phyloP scores from a whole-genome alignment of 2,329 filamentous ascomycete species.

The Sclerotinia nivalis region DNA sequence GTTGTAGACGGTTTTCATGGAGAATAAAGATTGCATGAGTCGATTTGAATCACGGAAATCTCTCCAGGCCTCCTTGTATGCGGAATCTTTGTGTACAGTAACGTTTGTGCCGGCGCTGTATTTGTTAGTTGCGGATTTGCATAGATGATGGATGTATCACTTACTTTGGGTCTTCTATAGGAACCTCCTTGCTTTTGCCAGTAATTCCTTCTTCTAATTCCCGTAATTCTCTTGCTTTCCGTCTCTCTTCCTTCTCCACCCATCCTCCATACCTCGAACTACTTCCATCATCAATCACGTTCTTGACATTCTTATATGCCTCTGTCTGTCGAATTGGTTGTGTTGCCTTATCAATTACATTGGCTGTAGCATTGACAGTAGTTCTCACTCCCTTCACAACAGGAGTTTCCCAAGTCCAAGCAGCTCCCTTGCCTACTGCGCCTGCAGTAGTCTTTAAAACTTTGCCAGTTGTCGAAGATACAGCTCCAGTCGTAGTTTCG shows the following conservation, averaged over 20 bases:
- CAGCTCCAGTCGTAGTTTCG: slow-evolving; percentile 79
- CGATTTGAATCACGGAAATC: slow-evolving; percentile 90
- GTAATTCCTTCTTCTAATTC: slow-evolving; percentile 58
- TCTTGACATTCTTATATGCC: slow-evolving; percentile 90
- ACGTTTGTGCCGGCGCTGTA: slow-evolving; percentile 87
- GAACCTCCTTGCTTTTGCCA: slow-evolving; percentile 56
- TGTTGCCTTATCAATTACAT: slow-evolving; percentile 90
- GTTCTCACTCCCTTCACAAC: slow-evolving; percentile 89
- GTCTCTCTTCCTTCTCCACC: slow-evolving; percentile 93
- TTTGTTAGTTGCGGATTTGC: slow-evolving; percentile 36
- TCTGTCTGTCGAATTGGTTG: slow-evolving; percentile 92
- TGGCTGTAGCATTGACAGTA: slow-evolving; percentile 81
- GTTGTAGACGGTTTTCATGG: slow-evolving; percentile 82
- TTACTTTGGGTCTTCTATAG: slow-evolving; percentile 86
- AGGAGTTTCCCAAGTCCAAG: slow-evolving; percentile 96
- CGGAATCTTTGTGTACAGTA: slow-evolving; percentile 93
- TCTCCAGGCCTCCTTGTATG: slow-evolving; percentile 98
- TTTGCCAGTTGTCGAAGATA: slow-evolving; percentile 73
- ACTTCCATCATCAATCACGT: slow-evolving; percentile 95
- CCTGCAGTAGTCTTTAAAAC: slow-evolving; percentile 84
- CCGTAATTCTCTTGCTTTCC: slow-evolving; percentile 71
- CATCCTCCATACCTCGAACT: slow-evolving; percentile 95
- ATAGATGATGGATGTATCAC: slow-evolving; percentile 43
- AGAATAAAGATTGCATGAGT: slow-evolving; percentile 84
- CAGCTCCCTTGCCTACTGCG: slow-evolving; percentile 84